A percentile compares a stretch with the other conserved stretches of the same genome.
phyloP scores from a whole-genome alignment of 495 filamentous ascomycete species.

The Penicillium cosmopolitanum region DNA sequence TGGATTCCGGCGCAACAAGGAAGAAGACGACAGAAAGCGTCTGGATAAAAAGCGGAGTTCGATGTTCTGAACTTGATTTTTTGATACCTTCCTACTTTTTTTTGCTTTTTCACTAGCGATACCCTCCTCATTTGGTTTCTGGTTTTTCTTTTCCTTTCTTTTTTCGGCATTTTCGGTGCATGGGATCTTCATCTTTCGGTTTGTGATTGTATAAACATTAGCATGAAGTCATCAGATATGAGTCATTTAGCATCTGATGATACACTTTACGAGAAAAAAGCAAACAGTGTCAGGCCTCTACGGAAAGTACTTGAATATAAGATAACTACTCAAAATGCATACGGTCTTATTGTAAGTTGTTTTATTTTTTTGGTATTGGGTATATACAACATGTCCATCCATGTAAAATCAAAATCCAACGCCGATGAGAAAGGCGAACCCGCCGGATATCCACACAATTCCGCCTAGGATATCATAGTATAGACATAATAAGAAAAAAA shows the following conservation, averaged over 20 bases:
- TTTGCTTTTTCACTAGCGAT: conserved; percentile 15
- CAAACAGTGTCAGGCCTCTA: too few relatives aligned
- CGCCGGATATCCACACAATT: not conserved
- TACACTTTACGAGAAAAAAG: too few relatives aligned
- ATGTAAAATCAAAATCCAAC: not conserved
- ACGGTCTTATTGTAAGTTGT: not conserved
- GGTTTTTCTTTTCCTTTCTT: not conserved
- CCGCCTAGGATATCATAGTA: conserved; percentile 1
- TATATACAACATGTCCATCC: not conserved
- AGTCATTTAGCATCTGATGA: not conserved
- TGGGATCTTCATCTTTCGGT: not conserved
- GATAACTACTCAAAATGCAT: not conserved
- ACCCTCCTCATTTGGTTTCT: conserved; percentile 19
- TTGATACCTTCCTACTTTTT: not conserved
- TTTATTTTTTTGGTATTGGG: not conserved
- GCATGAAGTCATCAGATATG: not conserved
- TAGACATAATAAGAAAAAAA: conserved; percentile 2
- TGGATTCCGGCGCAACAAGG: conserved; percentile 39
- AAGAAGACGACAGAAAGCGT: conserved; percentile 37
- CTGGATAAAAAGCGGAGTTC: conserved; percentile 57
- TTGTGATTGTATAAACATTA: conserved; percentile 2
- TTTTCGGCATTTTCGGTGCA: not conserved
- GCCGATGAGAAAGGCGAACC: not conserved
- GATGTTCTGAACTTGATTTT: conserved; percentile 46
- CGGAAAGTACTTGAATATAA: too few relatives aligned